These are phyloP conservation scores for Macrophomina pseudophaseolina DNA, from an alignment of 2,329 filamentous ascomycete genomes.

Conservation along the genomic window DNA sequence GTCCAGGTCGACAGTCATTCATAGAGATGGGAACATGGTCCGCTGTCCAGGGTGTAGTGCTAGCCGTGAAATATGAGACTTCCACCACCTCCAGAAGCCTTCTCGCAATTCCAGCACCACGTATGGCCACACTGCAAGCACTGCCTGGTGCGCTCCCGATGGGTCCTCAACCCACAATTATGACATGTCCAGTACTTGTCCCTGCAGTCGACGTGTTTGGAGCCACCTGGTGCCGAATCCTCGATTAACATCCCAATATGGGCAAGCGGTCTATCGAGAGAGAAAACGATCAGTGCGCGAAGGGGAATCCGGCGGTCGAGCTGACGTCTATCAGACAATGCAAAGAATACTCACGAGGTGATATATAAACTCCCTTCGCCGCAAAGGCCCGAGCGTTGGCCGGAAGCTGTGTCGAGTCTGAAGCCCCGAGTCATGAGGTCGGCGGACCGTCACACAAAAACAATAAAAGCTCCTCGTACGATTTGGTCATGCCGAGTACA, in stretches of 20 bases:
- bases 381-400: neutral
- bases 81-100: conserved; percentile 7
- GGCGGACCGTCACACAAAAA: conserved; percentile 16
- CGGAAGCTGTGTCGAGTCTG: neutral
- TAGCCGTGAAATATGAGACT: conserved; percentile 15
- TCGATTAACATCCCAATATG: neutral
- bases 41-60: neutral
- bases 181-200: conserved; percentile 22
- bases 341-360: neutral
- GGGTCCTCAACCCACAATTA: conserved; percentile 11
- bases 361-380: neutral
- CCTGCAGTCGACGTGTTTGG: conserved; percentile 13
- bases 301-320: neutral
- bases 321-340: neutral
- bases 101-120: conserved; percentile 13
- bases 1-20: too few relatives aligned
- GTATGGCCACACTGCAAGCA: conserved; percentile 18
- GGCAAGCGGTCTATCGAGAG: neutral
- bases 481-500: conserved; percentile 16
- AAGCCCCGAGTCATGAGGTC: conserved; percentile 13
- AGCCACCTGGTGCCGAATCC: neutral
- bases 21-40: neutral
- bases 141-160: conserved; percentile 13
- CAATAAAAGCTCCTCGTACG: conserved; percentile 12
- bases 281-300: neutral